Percentiles rank a stretch among this genome's conserved stretches.
Conservation (phyloP, 2,329 filamentous ascomycete species). For the Pyrenophora teres region DNA sequence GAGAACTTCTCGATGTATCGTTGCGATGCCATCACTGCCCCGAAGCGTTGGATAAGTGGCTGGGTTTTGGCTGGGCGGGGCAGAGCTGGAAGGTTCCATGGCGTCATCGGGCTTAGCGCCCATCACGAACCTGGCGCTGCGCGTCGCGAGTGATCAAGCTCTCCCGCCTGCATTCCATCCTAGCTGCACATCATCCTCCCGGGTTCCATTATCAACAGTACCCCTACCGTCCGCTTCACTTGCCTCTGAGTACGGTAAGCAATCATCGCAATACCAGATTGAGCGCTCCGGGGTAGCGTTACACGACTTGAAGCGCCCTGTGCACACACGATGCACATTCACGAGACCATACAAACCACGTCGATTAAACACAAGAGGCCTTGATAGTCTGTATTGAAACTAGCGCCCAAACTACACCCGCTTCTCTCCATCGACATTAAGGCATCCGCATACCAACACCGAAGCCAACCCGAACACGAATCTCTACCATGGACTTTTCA, state of each 20-base stretch:
- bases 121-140: conserved; percentile 13
- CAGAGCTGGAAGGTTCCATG: conserved; percentile 30
- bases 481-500: conserved; percentile 39
- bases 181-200: conserved; percentile 19
- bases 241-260: conserved; percentile 7
- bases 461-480: not conserved
- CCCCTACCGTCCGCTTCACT: conserved; percentile 20
- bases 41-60: not conserved
- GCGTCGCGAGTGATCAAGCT: conserved; percentile 19
- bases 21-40: too few species aligned
- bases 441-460: conserved; percentile 21
- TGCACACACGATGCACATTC: conserved; percentile 32
- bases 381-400: conserved; percentile 8
- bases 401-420: conserved; percentile 5
- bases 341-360: conserved; percentile 21
- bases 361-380: conserved; percentile 17
- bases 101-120: conserved; percentile 15
- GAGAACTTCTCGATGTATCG: not conserved
- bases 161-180: conserved; percentile 17
- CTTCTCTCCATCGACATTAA: conserved; percentile 9
- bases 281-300: conserved; percentile 21
- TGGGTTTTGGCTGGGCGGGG: conserved; percentile 7
- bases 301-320: conserved; percentile 26
- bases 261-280: not conserved
- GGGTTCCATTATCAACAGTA: conserved; percentile 7